These are phyloP conservation scores for Limnomonas spitsbergensis DNA, from an alignment of 139 green algal genomes.

Conservation along the genomic window DNA sequence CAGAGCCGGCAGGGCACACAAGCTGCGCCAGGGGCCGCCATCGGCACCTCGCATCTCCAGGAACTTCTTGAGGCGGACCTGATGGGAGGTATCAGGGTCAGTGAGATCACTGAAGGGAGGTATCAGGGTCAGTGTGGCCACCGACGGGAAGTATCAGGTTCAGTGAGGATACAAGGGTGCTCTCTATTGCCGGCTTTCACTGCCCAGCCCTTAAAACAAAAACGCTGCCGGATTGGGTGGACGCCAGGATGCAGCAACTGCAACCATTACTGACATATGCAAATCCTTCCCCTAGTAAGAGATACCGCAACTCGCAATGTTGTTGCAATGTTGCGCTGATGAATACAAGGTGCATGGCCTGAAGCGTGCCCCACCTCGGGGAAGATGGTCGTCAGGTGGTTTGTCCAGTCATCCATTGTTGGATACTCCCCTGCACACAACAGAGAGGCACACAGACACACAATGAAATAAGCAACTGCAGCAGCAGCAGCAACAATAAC, in stretches of 20 bases:
- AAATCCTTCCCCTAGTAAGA: too few relatives aligned
- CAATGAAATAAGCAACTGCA: background rate
- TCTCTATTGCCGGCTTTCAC: background rate
- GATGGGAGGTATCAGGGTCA: background rate
- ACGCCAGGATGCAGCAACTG: too few relatives aligned
- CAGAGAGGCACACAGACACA: background rate
- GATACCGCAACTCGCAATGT: too few relatives aligned
- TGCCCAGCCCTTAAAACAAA: background rate
- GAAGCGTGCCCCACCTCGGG: slow-evolving; percentile 86
- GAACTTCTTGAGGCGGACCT: slow-evolving; percentile 90
- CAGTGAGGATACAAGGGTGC: too few relatives aligned
- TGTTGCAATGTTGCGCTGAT: too few relatives aligned
- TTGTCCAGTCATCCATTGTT: slow-evolving; percentile 90
- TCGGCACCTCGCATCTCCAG: slow-evolving; percentile 98
- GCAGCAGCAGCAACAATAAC: too few relatives aligned
- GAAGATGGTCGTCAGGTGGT: slow-evolving; percentile 96
- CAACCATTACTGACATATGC: too few relatives aligned
- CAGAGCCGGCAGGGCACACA: slow-evolving; percentile 90
- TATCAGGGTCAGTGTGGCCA: background rate
- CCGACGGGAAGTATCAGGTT: too few relatives aligned
- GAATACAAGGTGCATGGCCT: too few relatives aligned
- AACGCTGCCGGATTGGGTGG: too few relatives aligned
- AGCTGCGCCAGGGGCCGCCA: slow-evolving; percentile 82
- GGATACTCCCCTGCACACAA: slow-evolving; percentile 73
- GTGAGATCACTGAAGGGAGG: background rate